Percentiles rank a stretch among this genome's conserved stretches.
Evolutionary conservation across 306 rosid genomes (phyloP).

Genomic region (Urtica urens): DNA sequence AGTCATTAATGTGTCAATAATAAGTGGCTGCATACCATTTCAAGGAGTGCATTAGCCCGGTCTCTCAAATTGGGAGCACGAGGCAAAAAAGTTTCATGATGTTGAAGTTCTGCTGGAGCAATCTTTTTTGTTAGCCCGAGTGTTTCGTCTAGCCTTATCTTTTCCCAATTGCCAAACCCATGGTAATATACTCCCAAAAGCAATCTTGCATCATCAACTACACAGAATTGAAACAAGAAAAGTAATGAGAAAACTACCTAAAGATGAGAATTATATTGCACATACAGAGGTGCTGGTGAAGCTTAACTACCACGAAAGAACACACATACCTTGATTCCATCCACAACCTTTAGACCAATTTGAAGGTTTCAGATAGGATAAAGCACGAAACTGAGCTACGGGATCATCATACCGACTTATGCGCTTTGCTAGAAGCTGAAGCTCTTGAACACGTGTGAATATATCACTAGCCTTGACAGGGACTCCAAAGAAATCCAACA

Average conservation of each 20-base stretch:
- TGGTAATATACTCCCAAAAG: constrained; percentile 87
- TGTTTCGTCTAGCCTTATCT: constrained; percentile 81
- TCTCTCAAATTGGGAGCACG: constrained; percentile 98
- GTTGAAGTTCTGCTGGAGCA: constrained; percentile 98
- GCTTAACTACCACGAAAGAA: too few relatives aligned
- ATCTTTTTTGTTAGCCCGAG: constrained; percentile 89
- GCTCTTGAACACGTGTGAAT: constrained; percentile 79
- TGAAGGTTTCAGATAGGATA: constrained; percentile 78
- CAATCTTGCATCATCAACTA: constrained; percentile 98
- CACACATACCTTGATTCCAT: constrained; percentile 91
- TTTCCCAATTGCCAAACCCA: constrained; percentile 98
- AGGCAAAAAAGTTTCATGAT: constrained; percentile 96
- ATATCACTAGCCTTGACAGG: constrained; percentile 88
- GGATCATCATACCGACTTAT: constrained; percentile 91
- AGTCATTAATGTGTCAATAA: constrained; percentile 5
- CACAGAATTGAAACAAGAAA: constrained; percentile 5
- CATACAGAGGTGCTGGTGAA: background rate
- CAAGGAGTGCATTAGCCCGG: constrained; percentile 94
- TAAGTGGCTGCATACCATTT: constrained; percentile 51
- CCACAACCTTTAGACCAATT: constrained; percentile 99
- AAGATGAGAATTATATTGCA: too few relatives aligned
- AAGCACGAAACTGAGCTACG: constrained; percentile 76
- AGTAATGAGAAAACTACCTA: constrained; percentile 16
- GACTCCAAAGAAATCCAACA: constrained; percentile 94
- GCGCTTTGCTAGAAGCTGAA: constrained; percentile 86